Evolutionary conservation across 1,284 basidiomycete species (phyloP).

Genomic region (Pascua sp.): DNA sequence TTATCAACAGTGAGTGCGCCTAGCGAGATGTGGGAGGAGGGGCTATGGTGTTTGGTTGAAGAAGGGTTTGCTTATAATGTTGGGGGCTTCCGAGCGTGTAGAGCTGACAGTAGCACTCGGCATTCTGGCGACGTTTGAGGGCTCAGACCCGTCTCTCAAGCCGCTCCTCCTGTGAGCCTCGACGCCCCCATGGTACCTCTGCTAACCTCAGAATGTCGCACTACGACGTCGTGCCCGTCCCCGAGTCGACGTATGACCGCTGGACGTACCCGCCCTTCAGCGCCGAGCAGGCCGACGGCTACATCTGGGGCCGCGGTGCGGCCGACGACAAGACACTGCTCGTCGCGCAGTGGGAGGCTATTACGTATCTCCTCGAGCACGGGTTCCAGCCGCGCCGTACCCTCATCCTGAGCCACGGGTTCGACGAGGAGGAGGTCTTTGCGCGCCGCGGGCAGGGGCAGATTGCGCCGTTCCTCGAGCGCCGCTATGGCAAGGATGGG

Average conservation of each 20-base stretch:
- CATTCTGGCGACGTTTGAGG: slow-evolving; percentile 52
- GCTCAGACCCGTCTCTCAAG: slow-evolving; percentile 50
- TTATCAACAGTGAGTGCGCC: slow-evolving; percentile 48
- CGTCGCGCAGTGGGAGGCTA: slow-evolving; percentile 49
- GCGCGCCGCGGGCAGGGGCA: slow-evolving; percentile 45
- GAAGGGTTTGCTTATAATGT: neutral
- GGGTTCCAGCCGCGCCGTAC: slow-evolving; percentile 44
- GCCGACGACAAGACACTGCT: slow-evolving; percentile 48
- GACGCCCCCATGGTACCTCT: neutral
- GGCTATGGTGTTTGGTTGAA: neutral
- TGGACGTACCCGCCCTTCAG: slow-evolving; percentile 49
- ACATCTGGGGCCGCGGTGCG: slow-evolving; percentile 47
- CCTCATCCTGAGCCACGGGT: slow-evolving; percentile 45
- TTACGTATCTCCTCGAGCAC: slow-evolving; percentile 39
- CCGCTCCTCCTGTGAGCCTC: slow-evolving; percentile 43
- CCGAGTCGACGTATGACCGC: slow-evolving; percentile 37
- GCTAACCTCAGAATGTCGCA: slow-evolving; percentile 40
- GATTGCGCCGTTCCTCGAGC: slow-evolving; percentile 44
- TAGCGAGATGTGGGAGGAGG: neutral
- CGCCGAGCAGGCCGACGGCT: slow-evolving; percentile 43
- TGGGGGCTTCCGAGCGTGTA: neutral
- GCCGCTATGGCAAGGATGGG: slow-evolving; percentile 45
- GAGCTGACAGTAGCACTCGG: slow-evolving; percentile 40
- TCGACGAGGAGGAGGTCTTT: slow-evolving; percentile 47
- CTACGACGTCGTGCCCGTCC: slow-evolving; percentile 50